Evolutionary conservation across 2,329 filamentous ascomycete species (phyloP).

Genomic region (Zasmidium citrigriseum): DNA sequence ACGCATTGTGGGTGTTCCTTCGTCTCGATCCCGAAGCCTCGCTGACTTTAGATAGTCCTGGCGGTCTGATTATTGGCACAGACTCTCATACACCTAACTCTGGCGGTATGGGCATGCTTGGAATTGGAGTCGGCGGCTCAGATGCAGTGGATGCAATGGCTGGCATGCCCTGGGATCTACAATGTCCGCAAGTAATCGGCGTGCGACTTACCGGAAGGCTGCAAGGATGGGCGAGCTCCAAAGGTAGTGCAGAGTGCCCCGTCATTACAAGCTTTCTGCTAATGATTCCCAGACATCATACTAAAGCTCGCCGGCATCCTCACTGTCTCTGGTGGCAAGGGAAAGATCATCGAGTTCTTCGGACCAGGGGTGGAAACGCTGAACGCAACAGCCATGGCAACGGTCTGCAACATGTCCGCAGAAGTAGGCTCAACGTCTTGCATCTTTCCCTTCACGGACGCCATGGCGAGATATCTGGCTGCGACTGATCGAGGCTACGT

Average conservation of each 20-base stretch:
- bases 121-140: slow-evolving; percentile 95
- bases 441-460: slow-evolving; percentile 95
- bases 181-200: slow-evolving; percentile 96
- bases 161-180: slow-evolving; percentile 94
- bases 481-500: slow-evolving; percentile 90
- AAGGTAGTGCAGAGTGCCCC: slow-evolving; percentile 65
- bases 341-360: slow-evolving; percentile 51
- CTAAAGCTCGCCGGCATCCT: slow-evolving; percentile 95
- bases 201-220: slow-evolving; percentile 88
- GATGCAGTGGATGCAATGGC: slow-evolving; percentile 99
- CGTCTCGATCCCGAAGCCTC: too few relatives aligned
- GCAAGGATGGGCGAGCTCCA: slow-evolving; percentile 84
- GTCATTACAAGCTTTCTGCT: slow-evolving; percentile 4
- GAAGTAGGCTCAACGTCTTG: slow-evolving; percentile 87
- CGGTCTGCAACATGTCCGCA: slow-evolving; percentile 61
- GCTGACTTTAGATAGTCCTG: slow-evolving; percentile 56
- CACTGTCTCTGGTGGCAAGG: slow-evolving; percentile 97
- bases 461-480: slow-evolving; percentile 92
- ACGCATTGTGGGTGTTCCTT: slow-evolving; percentile 64
- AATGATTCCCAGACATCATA: slow-evolving; percentile 71
- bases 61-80: slow-evolving; percentile 95
- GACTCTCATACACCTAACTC: slow-evolving; percentile 98
- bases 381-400: slow-evolving; percentile 83
- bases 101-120: slow-evolving; percentile 88
- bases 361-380: slow-evolving; percentile 73